Evolutionary conservation across 2,329 filamentous ascomycete species (phyloP).

Genomic region (Talaromyces pinophilus): DNA sequence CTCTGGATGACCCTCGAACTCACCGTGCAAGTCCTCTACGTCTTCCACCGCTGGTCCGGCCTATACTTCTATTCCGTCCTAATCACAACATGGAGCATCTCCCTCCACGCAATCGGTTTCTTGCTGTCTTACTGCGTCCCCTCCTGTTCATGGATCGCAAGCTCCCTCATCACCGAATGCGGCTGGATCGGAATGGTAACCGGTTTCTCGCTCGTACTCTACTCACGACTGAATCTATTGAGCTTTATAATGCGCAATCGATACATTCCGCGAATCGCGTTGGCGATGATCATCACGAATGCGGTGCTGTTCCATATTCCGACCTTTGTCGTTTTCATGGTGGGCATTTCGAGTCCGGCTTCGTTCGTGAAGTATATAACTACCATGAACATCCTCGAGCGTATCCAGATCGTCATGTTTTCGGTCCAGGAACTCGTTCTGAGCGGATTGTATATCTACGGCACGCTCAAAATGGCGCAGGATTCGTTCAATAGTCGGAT

Average conservation of each 20-base stretch:
- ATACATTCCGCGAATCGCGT: slow-evolving; percentile 29
- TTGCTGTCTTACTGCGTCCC: slow-evolving; percentile 29
- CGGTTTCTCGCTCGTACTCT: slow-evolving; percentile 45
- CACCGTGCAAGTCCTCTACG: slow-evolving; percentile 26
- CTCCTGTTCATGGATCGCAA: slow-evolving; percentile 34
- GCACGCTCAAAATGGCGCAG: slow-evolving; percentile 39
- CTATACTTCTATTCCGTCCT: slow-evolving; percentile 31
- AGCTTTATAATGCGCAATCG: slow-evolving; percentile 29
- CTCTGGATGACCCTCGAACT: slow-evolving; percentile 27
- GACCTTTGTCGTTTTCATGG: slow-evolving; percentile 36
- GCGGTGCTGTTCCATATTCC: slow-evolving; percentile 40
- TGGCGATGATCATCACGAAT: slow-evolving; percentile 44
- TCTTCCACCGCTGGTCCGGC: slow-evolving; percentile 27
- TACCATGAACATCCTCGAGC: slow-evolving; percentile 46
- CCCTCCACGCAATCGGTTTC: slow-evolving; percentile 28
- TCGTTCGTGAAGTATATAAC: slow-evolving; percentile 29
- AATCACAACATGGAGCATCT: slow-evolving; percentile 25
- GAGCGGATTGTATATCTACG: slow-evolving; percentile 51
- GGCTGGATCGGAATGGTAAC: slow-evolving; percentile 47
- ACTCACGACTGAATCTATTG: slow-evolving; percentile 45
- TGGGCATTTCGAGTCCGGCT: slow-evolving; percentile 10
- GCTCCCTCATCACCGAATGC: slow-evolving; percentile 25
- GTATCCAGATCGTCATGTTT: slow-evolving; percentile 53
- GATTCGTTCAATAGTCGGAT: slow-evolving; percentile 20
- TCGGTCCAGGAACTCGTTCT: slow-evolving; percentile 54